phyloP scores from a whole-genome alignment of 345 rosid genomes.

The Firmiana major region DNA sequence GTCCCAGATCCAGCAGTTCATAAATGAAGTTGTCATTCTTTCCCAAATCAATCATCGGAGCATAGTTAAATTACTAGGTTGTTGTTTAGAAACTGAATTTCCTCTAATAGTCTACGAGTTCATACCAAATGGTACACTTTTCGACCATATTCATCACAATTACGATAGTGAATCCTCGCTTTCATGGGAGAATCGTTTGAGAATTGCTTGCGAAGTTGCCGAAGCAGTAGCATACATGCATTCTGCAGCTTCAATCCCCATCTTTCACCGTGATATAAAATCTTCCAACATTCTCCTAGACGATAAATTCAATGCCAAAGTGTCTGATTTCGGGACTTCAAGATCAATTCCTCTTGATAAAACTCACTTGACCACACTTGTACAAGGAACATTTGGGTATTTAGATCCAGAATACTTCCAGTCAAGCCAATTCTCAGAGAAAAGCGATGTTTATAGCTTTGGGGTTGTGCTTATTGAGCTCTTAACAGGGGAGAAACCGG shows the following conservation, averaged over 20 bases:
- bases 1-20: slow-evolving; percentile 22
- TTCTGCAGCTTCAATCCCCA: slow-evolving; percentile 29
- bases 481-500: neutral
- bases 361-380: slow-evolving; percentile 17
- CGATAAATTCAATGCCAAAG: slow-evolving; percentile 19
- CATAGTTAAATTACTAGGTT: slow-evolving; percentile 25
- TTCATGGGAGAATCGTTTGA: slow-evolving; percentile 23
- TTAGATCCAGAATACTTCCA: slow-evolving; percentile 25
- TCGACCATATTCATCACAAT: slow-evolving; percentile 10
- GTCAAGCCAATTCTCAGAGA: slow-evolving; percentile 22
- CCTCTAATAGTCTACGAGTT: slow-evolving; percentile 24
- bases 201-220: slow-evolving; percentile 33
- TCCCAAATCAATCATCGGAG: slow-evolving; percentile 32
- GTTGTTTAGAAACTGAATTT: slow-evolving; percentile 27
- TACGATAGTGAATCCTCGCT: neutral
- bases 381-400: slow-evolving; percentile 23
- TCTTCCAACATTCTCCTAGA: slow-evolving; percentile 33
- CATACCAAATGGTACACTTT: slow-evolving; percentile 29
- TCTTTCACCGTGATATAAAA: slow-evolving; percentile 33
- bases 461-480: slow-evolving; percentile 16
- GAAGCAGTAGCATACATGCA: slow-evolving; percentile 30
- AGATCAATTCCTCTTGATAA: slow-evolving; percentile 19
- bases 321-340: slow-evolving; percentile 24
- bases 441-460: slow-evolving; percentile 12
- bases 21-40: slow-evolving; percentile 25